Evolutionary conservation across 2,329 filamentous ascomycete species (phyloP), one percentile per base, ranked within the genome.

Genomic region (Coniochaeta hoffmannii): DNA sequence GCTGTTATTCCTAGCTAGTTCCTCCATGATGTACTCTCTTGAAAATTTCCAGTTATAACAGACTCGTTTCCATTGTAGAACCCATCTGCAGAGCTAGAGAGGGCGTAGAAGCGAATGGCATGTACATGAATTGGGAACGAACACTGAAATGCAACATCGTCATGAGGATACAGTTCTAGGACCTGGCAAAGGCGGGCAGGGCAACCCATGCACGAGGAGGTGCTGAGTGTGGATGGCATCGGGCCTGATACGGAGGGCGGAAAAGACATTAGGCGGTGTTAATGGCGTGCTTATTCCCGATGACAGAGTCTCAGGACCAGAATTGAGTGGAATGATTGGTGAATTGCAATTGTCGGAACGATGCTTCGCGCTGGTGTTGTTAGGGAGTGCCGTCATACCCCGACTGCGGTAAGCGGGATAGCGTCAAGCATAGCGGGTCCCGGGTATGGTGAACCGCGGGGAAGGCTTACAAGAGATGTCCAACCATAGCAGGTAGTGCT

Each of bases 391-490:
- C 41, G 41, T 46, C 41, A 46, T 28, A 46, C 19, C 41, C 41
- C n/a, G n/a, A n/a, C n/a, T n/a, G n/a, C n/a, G 41, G 41, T 12
- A 26, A 46, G 4, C 10, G 38, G 41, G 3, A 46, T 24, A 17
- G 41, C 22, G 41, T 46, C 41, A 28, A n/a, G 24, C 19, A 22
- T 28, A 28, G 41, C 41, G 41, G 41, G 41, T 4, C 41, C 22
- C 41, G 41, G 41, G 41, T 46, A 46, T 46, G 41, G 41, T 46
- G 41, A 46, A 46, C 41, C 41, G 41, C 41, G 41, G 41, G 41
- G 41, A 6, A 26, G 5, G 38, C 38, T 44, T 19, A 44, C 38
- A 26, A 36, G 10, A 46, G 9, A 3, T 9, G 14, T 46, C 24
- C 19, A 28, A 28, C 41, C 15, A 46, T 46, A 46, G 22, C 41